A percentile compares a stretch with the other conserved stretches of the same genome.
Conservation (phyloP, 345 rosid species). For the Kandelia obovata region DNA sequence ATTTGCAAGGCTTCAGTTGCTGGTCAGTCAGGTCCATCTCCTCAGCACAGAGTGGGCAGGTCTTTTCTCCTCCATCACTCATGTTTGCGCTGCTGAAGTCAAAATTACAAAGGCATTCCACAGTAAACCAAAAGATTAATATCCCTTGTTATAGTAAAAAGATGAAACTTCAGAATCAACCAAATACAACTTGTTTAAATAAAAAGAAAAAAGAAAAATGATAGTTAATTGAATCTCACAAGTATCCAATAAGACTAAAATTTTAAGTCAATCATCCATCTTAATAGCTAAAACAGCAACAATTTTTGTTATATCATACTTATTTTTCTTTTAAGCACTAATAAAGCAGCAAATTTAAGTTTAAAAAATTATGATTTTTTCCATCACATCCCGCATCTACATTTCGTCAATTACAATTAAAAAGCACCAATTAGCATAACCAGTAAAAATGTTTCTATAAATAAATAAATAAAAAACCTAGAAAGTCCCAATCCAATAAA, state of each 20-base stretch:
- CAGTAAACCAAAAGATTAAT: not conserved
- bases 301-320: too few species aligned
- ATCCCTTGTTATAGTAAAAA: not conserved
- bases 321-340: too few species aligned
- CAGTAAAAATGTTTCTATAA: not conserved
- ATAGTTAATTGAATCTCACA: too few species aligned
- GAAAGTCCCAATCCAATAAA: constrained; percentile 5
- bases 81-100: constrained; percentile 44
- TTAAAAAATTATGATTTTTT: not conserved
- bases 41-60: constrained; percentile 86
- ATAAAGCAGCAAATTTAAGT: not conserved
- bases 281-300: too few species aligned
- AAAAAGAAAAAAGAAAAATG: too few species aligned
- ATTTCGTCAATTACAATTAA: not conserved
- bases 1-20: constrained; percentile 91
- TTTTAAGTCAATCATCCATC: too few species aligned
- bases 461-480: not conserved
- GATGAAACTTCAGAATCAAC: not conserved
- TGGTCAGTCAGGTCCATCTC: constrained; percentile 96
- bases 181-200: too few species aligned
- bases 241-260: too few species aligned
- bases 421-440: not conserved
- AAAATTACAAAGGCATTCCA: not conserved
- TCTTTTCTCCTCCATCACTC: constrained; percentile 83
- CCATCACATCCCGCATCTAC: not conserved